Evolutionary conservation across 2,329 filamentous ascomycete species (phyloP), one percentile per base, ranked within the genome.

Genomic region (Nannizzia gypsea): DNA sequence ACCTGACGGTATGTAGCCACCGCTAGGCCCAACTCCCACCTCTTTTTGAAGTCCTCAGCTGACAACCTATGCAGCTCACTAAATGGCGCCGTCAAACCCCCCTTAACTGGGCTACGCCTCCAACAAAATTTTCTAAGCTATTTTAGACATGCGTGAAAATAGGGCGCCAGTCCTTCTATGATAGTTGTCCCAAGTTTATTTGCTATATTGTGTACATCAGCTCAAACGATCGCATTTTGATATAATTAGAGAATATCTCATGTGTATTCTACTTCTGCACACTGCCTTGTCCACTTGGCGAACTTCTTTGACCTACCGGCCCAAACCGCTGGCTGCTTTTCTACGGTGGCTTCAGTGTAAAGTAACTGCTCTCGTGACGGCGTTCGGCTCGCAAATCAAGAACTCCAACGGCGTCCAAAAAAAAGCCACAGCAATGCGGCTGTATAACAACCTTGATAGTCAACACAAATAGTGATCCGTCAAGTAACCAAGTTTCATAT

Each of bases 1-100:
- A 81, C 91, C 91, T 71, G 90, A 96, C 77, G 91, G 90, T 82
- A 83, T 82, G 85, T 83, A 78, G n/a, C 42, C 74, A 68, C 50
- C 55, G 34, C 11, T 17, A 20, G 3, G 13, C 57, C 60, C 71
- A 68, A 68, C 15, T 68, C 71, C 67, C 71, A n/a, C n/a, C n/a
- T n/a, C n/a, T n/a, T n/a, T 66, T 66, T 59, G 54, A 36, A 15
- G 9, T 26, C 22, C 3, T 11, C 46, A 48, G 59, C 61, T 72
- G 71, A 63, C 59, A 22, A n/a, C 42, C 9, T 55, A 8, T 58
- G 5, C 57, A 65, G 63, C 63, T 59, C 63, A 65, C 55, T 65
- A 60, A 64, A 46, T 24, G n/a, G 13, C 8, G 8, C 26, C 13
- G 48, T 52, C 42, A 17, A 46, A 11, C 20, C 42, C 42, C 13